Base-by-base conservation (phyloP, 768 basidiomycete species). In the Cyathus striatus region DNA sequence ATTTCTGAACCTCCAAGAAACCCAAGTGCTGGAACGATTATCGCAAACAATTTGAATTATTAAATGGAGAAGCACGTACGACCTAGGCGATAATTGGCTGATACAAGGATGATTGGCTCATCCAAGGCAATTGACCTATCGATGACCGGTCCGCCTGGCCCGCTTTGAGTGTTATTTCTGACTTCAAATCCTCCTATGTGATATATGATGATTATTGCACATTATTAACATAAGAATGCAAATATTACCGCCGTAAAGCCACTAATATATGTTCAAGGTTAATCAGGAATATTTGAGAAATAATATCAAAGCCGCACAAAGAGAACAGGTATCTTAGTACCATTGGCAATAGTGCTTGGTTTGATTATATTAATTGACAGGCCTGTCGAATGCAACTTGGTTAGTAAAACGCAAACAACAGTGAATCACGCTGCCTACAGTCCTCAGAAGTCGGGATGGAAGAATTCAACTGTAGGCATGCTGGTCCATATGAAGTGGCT, bases 1-100 rank as follows among this genome's bases (percentile, higher is more conserved):
- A 67, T 57, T 46, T 72, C 63, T 38, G 66, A 49, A 9, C 69
- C 61, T 1, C 56, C 67, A 17, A 72, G 37, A 39, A 72, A 73
- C 1, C 72, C 73, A 16, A 68, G 62, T 0, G 62, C 63, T 64
- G 17, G 14, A 25, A 6, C 10, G 1, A 5, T 21, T 18, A 38
- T n/a, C 18, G 33, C 24, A 17, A 39, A 20, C 17, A 17, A 41
- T 13, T 23, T 14, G 18, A 20, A 9, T 25, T 26, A 22, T 27
- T 16, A 17, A 40, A 12, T 51, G 49, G 38, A 48, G 33, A 35
- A 22, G 20, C n/a, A 13, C 61, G 48, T 38, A 69, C 69, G 66
- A 36, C 43, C 56, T 1, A 65, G 7, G 7, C 65, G 67, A 48
- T 68, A 58, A 41, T 56, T 56, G 10, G 53, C 41, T 3, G 57